Evolutionary conservation across 805 yeast genomes (phyloP), one percentile per base, ranked within the genome.

Genomic region (Zygotorulaspora danielsina): DNA sequence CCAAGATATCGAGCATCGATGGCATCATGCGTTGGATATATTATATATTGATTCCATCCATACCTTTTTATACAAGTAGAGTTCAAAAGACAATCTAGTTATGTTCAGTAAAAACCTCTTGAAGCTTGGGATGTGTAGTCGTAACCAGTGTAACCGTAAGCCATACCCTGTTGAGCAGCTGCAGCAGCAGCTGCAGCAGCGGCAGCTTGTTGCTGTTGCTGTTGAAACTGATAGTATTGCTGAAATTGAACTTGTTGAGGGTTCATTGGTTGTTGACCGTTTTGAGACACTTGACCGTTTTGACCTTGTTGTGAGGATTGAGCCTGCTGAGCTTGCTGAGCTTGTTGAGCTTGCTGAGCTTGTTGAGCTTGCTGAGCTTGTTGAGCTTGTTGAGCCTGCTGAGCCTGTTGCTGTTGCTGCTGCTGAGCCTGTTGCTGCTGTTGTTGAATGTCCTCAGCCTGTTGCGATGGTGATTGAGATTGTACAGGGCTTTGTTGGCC

Each of bases 121-220:
- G 65, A 55, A 39, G 54, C 53, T 41, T 59, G 63, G 33, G 64
- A 59, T 16, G 59, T 45, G 49, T 55, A 59, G 43, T 60, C 64
- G 40, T 59, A 58, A 41, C 59, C 59, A 19, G 54, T 49, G 45
- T 56, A 57, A 35, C 62, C 62, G 33, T 58, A 55, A 38, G 60
- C 61, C 36, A 47, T 40, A 26, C 57, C 56, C 39, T 56, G 60
- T 37, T 57, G 59, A 30, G 55, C 54, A 20, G 53, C 56, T 10
- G 54, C 53, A 25, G 54, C 53, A 16, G 56, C 54, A 11, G 55
- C 52, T 5, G 55, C 52, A 19, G 52, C 54, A 19, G 53, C 54
- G 24, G 53, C 54, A 31, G 55, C 58, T 31, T 50, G 54, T 20
- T 45, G 50, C 39, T 45, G 50, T 13, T 45, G 45, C 33, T 38